Conservation (phyloP, 768 basidiomycete genomes). For the Bullera alba region DNA sequence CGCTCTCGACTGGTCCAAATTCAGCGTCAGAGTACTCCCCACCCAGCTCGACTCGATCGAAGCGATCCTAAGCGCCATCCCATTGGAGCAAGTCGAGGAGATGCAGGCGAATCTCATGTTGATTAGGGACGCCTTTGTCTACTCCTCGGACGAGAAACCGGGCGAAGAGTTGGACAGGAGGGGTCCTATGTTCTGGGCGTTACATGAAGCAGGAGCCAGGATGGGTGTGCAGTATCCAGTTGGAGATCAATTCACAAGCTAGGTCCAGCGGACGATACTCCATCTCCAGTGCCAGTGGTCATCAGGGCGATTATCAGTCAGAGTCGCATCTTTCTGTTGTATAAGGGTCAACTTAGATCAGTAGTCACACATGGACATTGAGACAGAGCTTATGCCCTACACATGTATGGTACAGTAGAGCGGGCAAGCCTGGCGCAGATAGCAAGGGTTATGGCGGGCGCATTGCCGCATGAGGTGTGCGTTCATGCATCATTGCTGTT, state of each 20-base stretch:
- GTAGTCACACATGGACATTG: no score
- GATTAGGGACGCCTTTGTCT: constrained; percentile 48
- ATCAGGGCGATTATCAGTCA: no score
- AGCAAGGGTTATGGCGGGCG: no score
- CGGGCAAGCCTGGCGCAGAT: no score
- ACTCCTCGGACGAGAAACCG: constrained; percentile 41
- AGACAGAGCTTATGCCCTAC: no score
- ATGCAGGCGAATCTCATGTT: constrained; percentile 47
- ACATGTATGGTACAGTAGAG: no score
- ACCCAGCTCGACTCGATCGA: constrained; percentile 47
- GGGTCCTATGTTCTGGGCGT: constrained; percentile 47
- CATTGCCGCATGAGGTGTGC: no score
- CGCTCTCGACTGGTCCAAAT: constrained; percentile 48
- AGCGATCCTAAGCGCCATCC: constrained; percentile 44
- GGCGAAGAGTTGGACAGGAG: constrained; percentile 41
- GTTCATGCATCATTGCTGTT: no score
- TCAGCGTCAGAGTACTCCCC: constrained; percentile 46
- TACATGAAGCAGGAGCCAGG: constrained; percentile 46
- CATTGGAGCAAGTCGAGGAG: constrained; percentile 36
- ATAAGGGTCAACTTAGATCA: no score
- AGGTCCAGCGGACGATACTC: no score
- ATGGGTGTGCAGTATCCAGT: constrained; percentile 42
- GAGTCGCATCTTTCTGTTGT: no score
- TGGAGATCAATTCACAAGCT: constrained; percentile 1
- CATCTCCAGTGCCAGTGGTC: no score